Base-by-base conservation (phyloP, 768 basidiomycete species). In the Calocera viscosa region DNA sequence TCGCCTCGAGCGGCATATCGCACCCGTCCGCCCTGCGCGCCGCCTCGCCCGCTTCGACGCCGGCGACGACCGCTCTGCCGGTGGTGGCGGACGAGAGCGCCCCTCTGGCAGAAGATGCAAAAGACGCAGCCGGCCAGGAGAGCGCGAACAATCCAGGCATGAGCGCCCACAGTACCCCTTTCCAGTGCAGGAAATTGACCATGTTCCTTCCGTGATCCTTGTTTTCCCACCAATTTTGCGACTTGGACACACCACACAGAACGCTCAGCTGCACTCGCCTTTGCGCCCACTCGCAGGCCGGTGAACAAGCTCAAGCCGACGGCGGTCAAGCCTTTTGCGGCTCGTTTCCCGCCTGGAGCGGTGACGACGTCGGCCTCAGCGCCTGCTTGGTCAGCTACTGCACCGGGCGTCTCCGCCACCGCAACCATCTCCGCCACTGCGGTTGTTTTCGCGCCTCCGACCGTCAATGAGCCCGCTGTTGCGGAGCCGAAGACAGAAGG, bases 261-360 rank as follows among this genome's bases (percentile, higher is more conserved):
- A 76, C 93, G 91, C 90, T 93, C 91, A 71, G 87, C 91, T 69
- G 84, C 90, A 16, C 87, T 93, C 70, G 91, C 90, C 19, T 94
- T 93, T 72, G 91, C 91, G 10, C 91, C 91, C 49, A 81, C 90
- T 65, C 85, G 90, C 65, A 82, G 90, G 70, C 80, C 78, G 53
- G 78, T 76, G 68, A 77, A 78, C 17, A 72, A 74, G 28, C 78
- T 78, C 69, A 92, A 90, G 73, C 26, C 53, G 53, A 26, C 26
- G 2, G 53, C 30, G 16, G 68, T 82, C 39, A 91, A 90, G 74
- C 75, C 80, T 0, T 69, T 79, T 0, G 76, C 78, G 11, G 75
- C 78, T 1, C 80, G 86, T 17, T 76, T 87, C 2, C 86, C 88
- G 14, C 81, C 84, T 0, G 88, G 86, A 30, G 87, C 85, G 10